Evolutionary conservation across 352 stramenopile genomes (phyloP), one percentile per base, ranked within the genome.

Genomic region (Pythium scleroteichum): DNA sequence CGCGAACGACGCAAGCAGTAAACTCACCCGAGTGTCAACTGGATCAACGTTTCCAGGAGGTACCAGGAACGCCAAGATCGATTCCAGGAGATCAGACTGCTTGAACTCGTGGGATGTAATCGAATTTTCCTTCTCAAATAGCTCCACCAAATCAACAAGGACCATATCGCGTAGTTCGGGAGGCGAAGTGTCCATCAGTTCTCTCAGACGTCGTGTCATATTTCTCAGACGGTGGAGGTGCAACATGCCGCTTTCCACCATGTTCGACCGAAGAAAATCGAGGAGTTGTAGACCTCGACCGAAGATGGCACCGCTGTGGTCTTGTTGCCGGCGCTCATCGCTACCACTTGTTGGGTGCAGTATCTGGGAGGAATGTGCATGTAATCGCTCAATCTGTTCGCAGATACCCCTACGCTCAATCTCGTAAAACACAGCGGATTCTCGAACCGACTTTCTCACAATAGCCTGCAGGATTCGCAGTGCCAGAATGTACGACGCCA

Each of bases 21-120:
- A 33, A 23, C 51, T 57, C 20, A 75, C 58, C 57, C 78, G 59
- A 32, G 53, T 42, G 54, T 79, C 68, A 22, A 44, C 27, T 14
- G 52, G 51, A 35, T 86, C 58, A 3, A 80, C n/a, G 12, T 71
- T 53, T 10, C 53, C 63, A 1, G 62, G 48, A 3, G 79, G 73
- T 4, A 73, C 69, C 6, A 93, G 27, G 41, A 81, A 90, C 9
- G 74, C 53, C 26, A 91, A 59, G 39, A 95, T 62, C 1, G 83
- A 78, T 26, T 81, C 75, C 8, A 95, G 70, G 1, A 95, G 61
- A 44, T 85, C 71, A 2, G 84, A 95, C 35, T 92, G 84, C 50
- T 91, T 92, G 61, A 95, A 91, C 48, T 95, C 85, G 29, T 91
- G 90, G 0, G 81, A 87, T 20, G 85, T 95, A 44, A 95, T 88